Evolutionary conservation across 2,329 filamentous ascomycete species (phyloP).

Genomic region (Alternaria ventricosa): DNA sequence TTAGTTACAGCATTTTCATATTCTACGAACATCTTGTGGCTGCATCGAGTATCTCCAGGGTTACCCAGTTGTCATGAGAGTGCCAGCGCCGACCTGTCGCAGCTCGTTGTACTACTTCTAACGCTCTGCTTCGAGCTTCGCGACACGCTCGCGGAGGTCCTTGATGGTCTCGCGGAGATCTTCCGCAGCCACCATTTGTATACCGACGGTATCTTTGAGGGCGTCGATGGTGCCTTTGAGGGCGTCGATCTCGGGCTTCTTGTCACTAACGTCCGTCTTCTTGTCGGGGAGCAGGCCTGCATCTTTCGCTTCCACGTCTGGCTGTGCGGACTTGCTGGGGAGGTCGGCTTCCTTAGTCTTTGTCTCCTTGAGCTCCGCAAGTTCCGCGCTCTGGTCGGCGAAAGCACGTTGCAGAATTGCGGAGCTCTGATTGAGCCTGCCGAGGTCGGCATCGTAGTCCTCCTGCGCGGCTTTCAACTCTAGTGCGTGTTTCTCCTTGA

Average conservation of each 20-base stretch:
- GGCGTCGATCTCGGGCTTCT: neutral
- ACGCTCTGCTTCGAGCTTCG: neutral
- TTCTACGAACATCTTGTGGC: neutral
- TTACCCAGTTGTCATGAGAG: neutral
- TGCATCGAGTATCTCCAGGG: neutral
- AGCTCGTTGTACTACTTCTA: neutral
- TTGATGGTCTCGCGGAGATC: neutral
- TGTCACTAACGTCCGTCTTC: neutral
- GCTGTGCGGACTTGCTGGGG: no score
- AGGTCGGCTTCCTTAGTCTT: neutral
- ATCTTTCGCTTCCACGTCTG: neutral
- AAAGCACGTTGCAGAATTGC: neutral
- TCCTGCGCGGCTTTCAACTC: neutral
- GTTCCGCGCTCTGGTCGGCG: no score
- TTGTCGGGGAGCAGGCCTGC: neutral
- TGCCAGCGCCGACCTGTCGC: neutral
- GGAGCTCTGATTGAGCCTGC: neutral
- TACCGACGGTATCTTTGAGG: neutral
- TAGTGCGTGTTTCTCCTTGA: neutral
- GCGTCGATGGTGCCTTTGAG: neutral
- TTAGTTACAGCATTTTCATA: neutral
- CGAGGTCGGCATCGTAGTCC: neutral
- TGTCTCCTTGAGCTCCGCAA: neutral
- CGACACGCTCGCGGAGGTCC: neutral
- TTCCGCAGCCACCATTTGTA: neutral